Conservation (phyloP, 345 rosid species). For the Hevea brasiliensis region DNA sequence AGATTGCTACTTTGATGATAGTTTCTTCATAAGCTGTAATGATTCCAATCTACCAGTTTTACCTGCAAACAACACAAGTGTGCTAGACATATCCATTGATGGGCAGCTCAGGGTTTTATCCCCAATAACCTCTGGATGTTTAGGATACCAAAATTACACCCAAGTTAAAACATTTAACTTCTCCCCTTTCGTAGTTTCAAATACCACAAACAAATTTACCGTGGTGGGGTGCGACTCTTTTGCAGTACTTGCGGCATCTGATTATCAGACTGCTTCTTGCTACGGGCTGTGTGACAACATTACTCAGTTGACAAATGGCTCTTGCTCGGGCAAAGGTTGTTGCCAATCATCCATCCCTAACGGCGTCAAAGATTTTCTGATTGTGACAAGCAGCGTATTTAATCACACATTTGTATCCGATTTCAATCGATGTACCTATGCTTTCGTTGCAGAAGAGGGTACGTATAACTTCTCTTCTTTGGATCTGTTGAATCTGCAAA, state of each 20-base stretch:
- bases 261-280: background rate
- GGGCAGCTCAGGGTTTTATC: background rate
- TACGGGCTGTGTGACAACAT: background rate
- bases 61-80: background rate
- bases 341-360: background rate
- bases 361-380: background rate
- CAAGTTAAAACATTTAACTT: background rate
- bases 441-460: constrained; percentile 13
- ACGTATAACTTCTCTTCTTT: constrained; percentile 2
- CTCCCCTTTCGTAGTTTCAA: background rate
- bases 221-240: background rate
- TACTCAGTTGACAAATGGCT: background rate
- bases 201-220: background rate
- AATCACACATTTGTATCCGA: background rate
- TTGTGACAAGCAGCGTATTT: background rate
- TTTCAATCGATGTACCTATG: constrained; percentile 24
- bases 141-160: background rate
- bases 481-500: background rate
- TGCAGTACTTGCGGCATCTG: background rate
- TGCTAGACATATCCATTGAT: background rate
- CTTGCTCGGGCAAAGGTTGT: background rate
- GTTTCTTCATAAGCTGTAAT: background rate
- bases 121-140: background rate
- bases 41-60: background rate
- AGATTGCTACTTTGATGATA: background rate